phyloP scores from a whole-genome alignment of 495 filamentous ascomycete genomes.

The Talaromyces stipitatus region DNA sequence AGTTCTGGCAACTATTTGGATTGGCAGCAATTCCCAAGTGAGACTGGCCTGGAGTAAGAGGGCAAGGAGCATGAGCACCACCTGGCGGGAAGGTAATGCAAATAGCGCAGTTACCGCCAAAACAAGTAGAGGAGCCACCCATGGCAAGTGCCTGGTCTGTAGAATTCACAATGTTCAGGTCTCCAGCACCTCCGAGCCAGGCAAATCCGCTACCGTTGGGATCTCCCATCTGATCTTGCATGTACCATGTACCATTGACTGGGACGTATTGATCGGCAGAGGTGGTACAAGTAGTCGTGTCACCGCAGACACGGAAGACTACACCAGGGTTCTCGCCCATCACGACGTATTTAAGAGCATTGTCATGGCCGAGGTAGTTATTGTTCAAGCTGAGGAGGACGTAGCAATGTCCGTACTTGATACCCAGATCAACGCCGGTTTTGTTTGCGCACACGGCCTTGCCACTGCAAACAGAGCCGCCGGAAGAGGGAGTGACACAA shows the following conservation, averaged over 20 bases:
- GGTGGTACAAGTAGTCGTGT: neutral
- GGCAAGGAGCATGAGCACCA: conserved; percentile 8
- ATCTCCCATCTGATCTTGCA: conserved; percentile 8
- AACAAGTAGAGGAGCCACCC: conserved; percentile 3
- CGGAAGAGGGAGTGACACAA: conserved; percentile 1
- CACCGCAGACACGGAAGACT: conserved; percentile 7
- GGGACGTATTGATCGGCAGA: neutral
- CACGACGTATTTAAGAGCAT: neutral
- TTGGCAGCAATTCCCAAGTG: conserved; percentile 6
- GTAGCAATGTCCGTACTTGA: conserved; percentile 6
- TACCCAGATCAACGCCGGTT: neutral
- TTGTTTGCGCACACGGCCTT: conserved; percentile 2
- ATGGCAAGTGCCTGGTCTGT: neutral
- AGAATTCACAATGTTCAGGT: neutral
- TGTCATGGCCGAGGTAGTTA: conserved; percentile 6
- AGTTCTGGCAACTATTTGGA: conserved; percentile 6
- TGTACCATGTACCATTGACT: conserved; percentile 4
- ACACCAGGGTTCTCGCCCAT: conserved; percentile 5
- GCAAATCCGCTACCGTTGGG: conserved; percentile 5
- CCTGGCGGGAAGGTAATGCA: conserved; percentile 5
- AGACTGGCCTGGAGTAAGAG: conserved; percentile 4
- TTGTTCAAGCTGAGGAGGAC: conserved; percentile 4
- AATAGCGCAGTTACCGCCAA: conserved; percentile 6
- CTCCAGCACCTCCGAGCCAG: conserved; percentile 5
- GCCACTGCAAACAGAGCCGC: neutral